A percentile compares a stretch with the other conserved stretches of the same genome.
phyloP scores from a whole-genome alignment of 768 basidiomycete genomes.

The Collybiopsis luxurians region DNA sequence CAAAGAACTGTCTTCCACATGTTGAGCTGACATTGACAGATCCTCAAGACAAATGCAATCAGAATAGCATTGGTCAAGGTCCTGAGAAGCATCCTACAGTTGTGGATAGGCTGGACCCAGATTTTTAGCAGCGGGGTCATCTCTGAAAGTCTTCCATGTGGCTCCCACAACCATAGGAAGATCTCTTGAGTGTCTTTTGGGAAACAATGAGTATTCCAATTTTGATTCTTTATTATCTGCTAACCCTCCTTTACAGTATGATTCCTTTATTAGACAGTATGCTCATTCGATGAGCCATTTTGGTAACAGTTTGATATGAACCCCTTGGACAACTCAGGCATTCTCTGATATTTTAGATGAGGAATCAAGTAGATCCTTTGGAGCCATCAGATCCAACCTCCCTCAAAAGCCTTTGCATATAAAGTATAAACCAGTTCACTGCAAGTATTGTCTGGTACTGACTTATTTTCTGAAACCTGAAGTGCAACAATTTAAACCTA shows the following conservation, averaged over 20 bases:
- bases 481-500: neutral
- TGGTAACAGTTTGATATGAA: no score
- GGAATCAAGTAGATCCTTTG: no score
- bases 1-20: neutral
- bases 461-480: neutral
- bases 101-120: neutral
- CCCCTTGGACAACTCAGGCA: no score
- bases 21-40: neutral
- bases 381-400: no score
- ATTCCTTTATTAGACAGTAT: conserved; percentile 1
- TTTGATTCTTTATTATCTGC: neutral
- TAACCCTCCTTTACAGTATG: neutral
- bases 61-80: neutral
- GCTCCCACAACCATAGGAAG: conserved; percentile 13
- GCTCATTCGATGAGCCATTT: no score
- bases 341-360: no score
- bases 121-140: conserved; percentile 10
- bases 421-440: no score
- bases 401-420: no score
- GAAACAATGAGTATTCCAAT: neutral
- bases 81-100: neutral
- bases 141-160: conserved; percentile 1
- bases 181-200: conserved; percentile 13
- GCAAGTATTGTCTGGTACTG: neutral
- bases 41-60: neutral